Conservation (phyloP, 2,329 filamentous ascomycete genomes). For the Aspergillus sergii region DNA sequence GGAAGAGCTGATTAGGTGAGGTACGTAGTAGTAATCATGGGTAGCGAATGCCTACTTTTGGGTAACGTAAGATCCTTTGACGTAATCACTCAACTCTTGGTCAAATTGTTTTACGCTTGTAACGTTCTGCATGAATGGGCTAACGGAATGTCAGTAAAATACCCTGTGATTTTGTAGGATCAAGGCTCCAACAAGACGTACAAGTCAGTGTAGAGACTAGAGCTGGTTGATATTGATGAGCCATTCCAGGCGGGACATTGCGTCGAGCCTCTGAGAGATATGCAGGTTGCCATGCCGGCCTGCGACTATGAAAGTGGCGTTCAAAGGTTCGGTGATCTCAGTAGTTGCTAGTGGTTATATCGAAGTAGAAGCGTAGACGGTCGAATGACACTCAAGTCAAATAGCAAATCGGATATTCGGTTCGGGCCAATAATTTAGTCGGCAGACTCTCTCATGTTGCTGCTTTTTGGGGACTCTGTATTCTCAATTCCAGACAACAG, state of each 20-base stretch:
- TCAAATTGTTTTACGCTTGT: constrained; percentile 79
- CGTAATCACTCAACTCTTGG: constrained; percentile 68
- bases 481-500: neutral
- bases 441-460: constrained; percentile 15
- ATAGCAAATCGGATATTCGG: constrained; percentile 6
- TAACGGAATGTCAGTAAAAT: constrained; percentile 45
- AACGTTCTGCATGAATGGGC: constrained; percentile 84
- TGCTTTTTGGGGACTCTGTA: neutral
- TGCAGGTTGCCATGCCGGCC: constrained; percentile 52
- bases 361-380: neutral
- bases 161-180: neutral
- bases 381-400: neutral
- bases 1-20: neutral
- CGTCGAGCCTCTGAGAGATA: constrained; percentile 71
- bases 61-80: constrained; percentile 73
- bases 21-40: neutral
- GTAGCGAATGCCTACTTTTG: constrained; percentile 63
- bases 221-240: constrained; percentile 70
- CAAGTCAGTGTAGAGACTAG: constrained; percentile 63
- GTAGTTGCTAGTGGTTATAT: neutral
- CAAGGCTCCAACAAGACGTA: constrained; percentile 48
- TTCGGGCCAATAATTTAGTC: constrained; percentile 5
- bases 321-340: neutral
- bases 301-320: constrained; percentile 13
- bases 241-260: constrained; percentile 72